phyloP scores from a whole-genome alignment of 257 asterid species.

The Capsicum pubescens region DNA sequence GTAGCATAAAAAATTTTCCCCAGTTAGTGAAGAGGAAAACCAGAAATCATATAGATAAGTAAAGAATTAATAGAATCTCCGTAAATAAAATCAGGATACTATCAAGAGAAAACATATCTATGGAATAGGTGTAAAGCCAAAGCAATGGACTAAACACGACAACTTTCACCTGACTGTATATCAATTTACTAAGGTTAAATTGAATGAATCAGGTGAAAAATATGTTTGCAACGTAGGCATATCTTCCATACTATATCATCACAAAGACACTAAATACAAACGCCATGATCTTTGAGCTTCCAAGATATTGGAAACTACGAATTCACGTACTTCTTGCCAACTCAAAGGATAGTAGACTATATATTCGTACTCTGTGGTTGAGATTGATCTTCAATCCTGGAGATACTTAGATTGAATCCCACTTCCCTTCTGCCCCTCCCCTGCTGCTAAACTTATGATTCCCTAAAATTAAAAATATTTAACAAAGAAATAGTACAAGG shows the following conservation, averaged over 20 bases:
- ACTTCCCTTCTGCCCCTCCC: neutral
- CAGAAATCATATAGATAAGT: neutral
- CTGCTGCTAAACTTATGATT: neutral
- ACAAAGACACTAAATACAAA: neutral
- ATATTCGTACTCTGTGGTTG: neutral
- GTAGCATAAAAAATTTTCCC: neutral
- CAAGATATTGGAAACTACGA: neutral
- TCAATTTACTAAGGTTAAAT: neutral
- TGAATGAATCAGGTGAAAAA: neutral
- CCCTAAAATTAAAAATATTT: neutral
- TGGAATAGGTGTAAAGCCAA: neutral
- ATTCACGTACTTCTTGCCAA: neutral
- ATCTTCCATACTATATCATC: neutral
- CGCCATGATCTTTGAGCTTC: constrained; percentile 15
- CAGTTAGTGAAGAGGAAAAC: neutral
- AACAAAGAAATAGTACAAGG: constrained; percentile 5
- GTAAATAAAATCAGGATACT: neutral
- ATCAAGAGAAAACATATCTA: neutral
- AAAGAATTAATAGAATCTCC: neutral
- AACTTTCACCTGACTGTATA: neutral
- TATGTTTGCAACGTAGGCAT: neutral
- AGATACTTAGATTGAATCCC: neutral
- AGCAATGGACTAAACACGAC: constrained; percentile 4
- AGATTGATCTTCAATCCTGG: neutral
- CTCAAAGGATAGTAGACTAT: neutral